phyloP scores from a whole-genome alignment of 2,329 filamentous ascomycete species.

The Plectosphaerella cucumerina region DNA sequence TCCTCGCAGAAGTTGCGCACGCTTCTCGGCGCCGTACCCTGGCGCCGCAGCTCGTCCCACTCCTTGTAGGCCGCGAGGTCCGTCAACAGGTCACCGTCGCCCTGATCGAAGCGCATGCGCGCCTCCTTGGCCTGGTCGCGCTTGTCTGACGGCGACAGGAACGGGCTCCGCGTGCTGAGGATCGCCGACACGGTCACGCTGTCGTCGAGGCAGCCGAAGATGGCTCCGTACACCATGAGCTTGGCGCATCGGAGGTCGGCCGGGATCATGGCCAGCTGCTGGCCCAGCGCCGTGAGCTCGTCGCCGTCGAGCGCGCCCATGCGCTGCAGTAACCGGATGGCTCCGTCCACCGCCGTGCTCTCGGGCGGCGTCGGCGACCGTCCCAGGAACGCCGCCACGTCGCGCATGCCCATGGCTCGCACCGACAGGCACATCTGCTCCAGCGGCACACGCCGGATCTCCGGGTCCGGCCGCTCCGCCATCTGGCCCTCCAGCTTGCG shows the following conservation, averaged over 20 bases:
- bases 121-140: slow-evolving; percentile 78
- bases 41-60: slow-evolving; percentile 66
- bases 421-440: slow-evolving; percentile 95
- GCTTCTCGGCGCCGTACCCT: slow-evolving; percentile 55
- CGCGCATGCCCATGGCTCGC: slow-evolving; percentile 85
- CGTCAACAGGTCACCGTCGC: slow-evolving; percentile 83
- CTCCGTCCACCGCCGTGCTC: slow-evolving; percentile 78
- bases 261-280: slow-evolving; percentile 91
- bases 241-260: slow-evolving; percentile 91
- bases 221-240: slow-evolving; percentile 89
- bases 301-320: slow-evolving; percentile 88
- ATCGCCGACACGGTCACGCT: slow-evolving; percentile 88
- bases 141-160: slow-evolving; percentile 77
- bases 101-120: slow-evolving; percentile 66
- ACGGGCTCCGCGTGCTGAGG: slow-evolving; percentile 83
- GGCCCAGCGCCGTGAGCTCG: slow-evolving; percentile 83
- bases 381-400: slow-evolving; percentile 76
- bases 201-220: slow-evolving; percentile 88
- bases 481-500: slow-evolving; percentile 80
- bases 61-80: slow-evolving; percentile 80
- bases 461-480: slow-evolving; percentile 83
- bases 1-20: slow-evolving; percentile 76
- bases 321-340: slow-evolving; percentile 70
- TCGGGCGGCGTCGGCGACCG: slow-evolving; percentile 88
- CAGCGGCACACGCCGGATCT: slow-evolving; percentile 87